These are phyloP conservation scores for Saturnispora bothae DNA, from an alignment of 805 yeast species.

Conservation along the genomic window DNA sequence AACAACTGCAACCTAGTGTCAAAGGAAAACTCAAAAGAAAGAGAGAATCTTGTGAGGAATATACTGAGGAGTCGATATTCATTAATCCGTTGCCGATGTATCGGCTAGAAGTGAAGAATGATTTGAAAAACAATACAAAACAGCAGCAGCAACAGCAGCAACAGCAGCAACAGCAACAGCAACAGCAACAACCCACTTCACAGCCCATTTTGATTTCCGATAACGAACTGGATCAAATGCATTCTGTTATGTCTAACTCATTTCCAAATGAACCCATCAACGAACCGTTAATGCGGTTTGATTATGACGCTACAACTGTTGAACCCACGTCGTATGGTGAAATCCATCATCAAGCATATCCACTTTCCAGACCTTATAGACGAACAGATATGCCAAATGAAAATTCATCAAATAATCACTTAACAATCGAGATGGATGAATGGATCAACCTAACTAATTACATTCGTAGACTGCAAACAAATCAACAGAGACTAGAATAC, in stretches of 20 bases:
- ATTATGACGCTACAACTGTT: no score
- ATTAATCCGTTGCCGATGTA: constrained; percentile 10
- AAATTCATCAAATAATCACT: no score
- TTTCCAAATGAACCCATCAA: constrained; percentile 3
- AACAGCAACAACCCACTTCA: background rate
- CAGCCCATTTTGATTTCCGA: background rate
- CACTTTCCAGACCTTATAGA: background rate
- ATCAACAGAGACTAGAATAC: constrained; percentile 10
- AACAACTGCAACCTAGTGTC: no score
- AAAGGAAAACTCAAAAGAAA: no score
- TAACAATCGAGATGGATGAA: constrained; percentile 2
- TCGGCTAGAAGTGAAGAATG: constrained; percentile 7
- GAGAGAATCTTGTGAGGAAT: no score
- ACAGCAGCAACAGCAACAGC: background rate
- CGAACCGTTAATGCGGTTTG: constrained; percentile 5
- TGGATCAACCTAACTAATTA: constrained; percentile 2
- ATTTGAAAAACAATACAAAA: background rate
- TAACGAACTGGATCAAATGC: constrained; percentile 4
- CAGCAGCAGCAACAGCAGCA: background rate
- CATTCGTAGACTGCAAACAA: constrained; percentile 1
- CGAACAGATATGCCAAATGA: no score
- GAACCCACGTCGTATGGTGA: no score
- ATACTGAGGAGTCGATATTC: constrained; percentile 3
- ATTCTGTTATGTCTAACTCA: constrained; percentile 1
- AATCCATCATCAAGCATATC: background rate